These are phyloP conservation scores for Apiospora phragmitis DNA, from an alignment of 2,329 filamentous ascomycete species.

Conservation along the genomic window DNA sequence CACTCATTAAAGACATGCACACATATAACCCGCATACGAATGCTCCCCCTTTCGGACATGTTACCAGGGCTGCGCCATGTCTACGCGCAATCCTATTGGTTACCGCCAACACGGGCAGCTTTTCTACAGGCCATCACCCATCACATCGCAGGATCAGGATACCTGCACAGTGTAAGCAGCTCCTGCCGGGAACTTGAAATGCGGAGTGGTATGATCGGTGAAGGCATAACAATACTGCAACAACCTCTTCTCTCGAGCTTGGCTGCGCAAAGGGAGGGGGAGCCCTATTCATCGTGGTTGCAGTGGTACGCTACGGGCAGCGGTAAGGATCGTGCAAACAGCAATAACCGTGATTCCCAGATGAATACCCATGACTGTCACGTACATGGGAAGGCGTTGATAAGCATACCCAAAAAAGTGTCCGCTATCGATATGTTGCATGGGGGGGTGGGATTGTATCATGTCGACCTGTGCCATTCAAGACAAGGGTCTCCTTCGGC, in stretches of 20 bases:
- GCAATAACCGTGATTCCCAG: neutral
- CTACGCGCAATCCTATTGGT: neutral
- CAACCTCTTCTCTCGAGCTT: neutral
- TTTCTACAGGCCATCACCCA: neutral
- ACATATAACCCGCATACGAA: neutral
- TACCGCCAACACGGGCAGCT: neutral
- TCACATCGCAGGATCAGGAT: neutral
- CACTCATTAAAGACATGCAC: neutral
- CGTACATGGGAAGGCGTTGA: neutral
- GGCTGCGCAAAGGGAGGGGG: neutral
- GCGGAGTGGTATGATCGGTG: neutral
- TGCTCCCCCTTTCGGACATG: neutral
- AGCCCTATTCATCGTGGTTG: neutral
- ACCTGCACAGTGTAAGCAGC: neutral
- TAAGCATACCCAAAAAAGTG: neutral
- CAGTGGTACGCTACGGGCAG: neutral
- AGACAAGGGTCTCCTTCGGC: neutral
- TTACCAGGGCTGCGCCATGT: neutral
- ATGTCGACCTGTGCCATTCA: neutral
- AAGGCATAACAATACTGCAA: neutral
- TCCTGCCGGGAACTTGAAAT: neutral
- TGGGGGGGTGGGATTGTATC: neutral
- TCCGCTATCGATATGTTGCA: conserved; percentile 6
- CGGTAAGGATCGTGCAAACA: neutral
- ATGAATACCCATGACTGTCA: neutral